phyloP scores from a whole-genome alignment of 2,329 filamentous ascomycete genomes.

The Fusarium solani-melongenae region DNA sequence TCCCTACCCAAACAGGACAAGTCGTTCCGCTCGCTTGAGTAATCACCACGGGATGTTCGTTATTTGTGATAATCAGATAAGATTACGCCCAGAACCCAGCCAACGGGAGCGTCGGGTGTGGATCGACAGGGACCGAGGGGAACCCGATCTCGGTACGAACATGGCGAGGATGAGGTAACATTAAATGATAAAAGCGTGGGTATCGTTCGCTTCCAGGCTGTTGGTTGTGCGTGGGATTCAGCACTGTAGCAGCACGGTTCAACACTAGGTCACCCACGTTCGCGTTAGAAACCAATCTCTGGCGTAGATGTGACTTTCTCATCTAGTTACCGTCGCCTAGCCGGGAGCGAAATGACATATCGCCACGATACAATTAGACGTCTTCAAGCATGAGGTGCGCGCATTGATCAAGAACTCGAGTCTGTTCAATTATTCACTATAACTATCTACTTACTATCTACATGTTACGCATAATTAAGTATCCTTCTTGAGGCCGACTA shows the following conservation, averaged over 20 bases:
- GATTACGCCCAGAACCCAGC: slow-evolving; percentile 7
- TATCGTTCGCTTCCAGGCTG: neutral
- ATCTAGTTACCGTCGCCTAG: neutral
- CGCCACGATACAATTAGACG: neutral
- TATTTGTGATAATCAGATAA: slow-evolving; percentile 29
- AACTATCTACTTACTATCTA: too few relatives aligned
- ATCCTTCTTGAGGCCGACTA: too few relatives aligned
- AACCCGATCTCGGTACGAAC: slow-evolving; percentile 4
- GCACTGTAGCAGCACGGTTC: neutral
- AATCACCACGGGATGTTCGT: neutral
- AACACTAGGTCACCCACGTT: too few relatives aligned
- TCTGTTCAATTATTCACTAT: too few relatives aligned
- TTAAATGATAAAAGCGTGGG: neutral
- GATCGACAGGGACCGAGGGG: neutral
- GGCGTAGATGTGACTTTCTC: neutral
- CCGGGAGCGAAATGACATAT: neutral
- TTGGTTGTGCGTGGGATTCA: neutral
- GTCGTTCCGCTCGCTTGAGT: neutral
- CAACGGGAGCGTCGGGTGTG: neutral
- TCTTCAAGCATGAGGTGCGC: too few relatives aligned
- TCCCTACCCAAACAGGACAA: neutral
- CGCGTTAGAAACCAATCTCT: neutral
- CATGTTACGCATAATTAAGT: too few relatives aligned
- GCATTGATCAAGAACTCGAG: neutral
- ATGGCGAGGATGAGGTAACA: neutral